Evolutionary conservation across 2,329 filamentous ascomycete species (phyloP), one percentile per base, ranked within the genome.

Genomic region (Hypomyces rosellus): DNA sequence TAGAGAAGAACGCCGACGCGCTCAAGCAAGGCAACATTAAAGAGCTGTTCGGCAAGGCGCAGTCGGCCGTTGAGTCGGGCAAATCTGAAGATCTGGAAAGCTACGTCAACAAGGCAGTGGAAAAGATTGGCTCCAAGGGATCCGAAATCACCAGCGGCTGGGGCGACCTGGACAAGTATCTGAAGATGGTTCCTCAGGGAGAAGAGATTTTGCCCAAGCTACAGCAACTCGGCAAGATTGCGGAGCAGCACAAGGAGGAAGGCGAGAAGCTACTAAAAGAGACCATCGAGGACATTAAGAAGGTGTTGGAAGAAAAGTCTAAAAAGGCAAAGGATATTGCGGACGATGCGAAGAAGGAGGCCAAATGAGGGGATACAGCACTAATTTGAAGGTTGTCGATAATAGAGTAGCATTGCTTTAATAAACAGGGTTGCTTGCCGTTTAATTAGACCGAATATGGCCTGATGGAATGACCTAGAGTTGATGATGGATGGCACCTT

Each of bases 221-320:
- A 48, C 72, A 81, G 60, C 76, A 86, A 59, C 65, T 90, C 49
- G 74, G 80, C 56, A 74, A 86, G 55, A 73, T 85, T 13, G 82
- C 82, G 0, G 73, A 84, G 59, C 81, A 87, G 70, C 82, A 87
- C 64, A 81, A 80, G 45, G 74, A 82, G 5, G 84, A 89, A 65
- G 85, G 84, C 2, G 78, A 89, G 72, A 78, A 82, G 66, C 71
- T 89, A 36, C 65, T 87, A 46, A 82, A 82, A 67, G 83, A 86
- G 63, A 85, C 85, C 0, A 72, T 87, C 45, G 75, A 84, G 41
- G 84, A 88, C 64, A 69, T 88, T 43, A 74, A 77, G 63, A 73
- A 83, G 65, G 75, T 88, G 30, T 69, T 88, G 39, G 78, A 84
- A 65, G 79, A 80, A 63, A 77, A 79, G 69, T 71, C 72, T 0